Conservation (phyloP, 2,329 filamentous ascomycete species). For the Didymella pinodella region DNA sequence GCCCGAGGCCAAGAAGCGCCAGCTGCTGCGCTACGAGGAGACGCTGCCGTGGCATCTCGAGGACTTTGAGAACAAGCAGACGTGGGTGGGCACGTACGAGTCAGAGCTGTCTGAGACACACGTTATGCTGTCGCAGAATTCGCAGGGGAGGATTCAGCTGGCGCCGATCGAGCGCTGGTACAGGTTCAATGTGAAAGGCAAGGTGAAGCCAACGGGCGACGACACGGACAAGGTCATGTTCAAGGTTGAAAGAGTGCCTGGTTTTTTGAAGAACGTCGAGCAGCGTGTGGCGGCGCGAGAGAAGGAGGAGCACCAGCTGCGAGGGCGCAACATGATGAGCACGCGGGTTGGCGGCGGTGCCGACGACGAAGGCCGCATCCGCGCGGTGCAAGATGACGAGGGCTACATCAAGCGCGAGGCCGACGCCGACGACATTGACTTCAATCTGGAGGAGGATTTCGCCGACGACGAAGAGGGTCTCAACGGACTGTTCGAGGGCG, state of each 20-base stretch:
- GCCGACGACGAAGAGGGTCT: conserved; percentile 79
- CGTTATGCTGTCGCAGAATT: conserved; percentile 75
- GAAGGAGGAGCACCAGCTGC: conserved; percentile 41
- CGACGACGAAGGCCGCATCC: conserved; percentile 50
- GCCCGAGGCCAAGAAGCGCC: conserved; percentile 72
- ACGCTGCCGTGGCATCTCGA: conserved; percentile 96
- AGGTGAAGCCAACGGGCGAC: conserved; percentile 81
- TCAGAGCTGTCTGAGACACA: conserved; percentile 82
- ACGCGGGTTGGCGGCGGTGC: conserved; percentile 46
- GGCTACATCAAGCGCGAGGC: conserved; percentile 58
- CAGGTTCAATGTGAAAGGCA: conserved; percentile 77
- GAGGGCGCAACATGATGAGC: conserved; percentile 31
- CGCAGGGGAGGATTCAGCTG: conserved; percentile 73
- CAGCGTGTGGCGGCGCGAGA: conserved; percentile 61
- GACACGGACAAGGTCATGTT: conserved; percentile 86
- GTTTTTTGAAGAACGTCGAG: conserved; percentile 69
- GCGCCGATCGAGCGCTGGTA: conserved; percentile 97
- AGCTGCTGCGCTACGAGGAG: conserved; percentile 83
- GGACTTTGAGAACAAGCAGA: conserved; percentile 93
- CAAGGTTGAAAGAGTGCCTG: conserved; percentile 75
- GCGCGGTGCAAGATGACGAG: conserved; percentile 51
- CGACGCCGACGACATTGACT: conserved; percentile 72
- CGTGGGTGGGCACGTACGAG: conserved; percentile 92
- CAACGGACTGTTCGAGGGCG: conserved; percentile 53
- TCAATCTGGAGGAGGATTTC: conserved; percentile 73